Base-by-base conservation (phyloP, 805 yeast species). In the baker's yeast (Saccharomyces cerevisiae) region DNA sequence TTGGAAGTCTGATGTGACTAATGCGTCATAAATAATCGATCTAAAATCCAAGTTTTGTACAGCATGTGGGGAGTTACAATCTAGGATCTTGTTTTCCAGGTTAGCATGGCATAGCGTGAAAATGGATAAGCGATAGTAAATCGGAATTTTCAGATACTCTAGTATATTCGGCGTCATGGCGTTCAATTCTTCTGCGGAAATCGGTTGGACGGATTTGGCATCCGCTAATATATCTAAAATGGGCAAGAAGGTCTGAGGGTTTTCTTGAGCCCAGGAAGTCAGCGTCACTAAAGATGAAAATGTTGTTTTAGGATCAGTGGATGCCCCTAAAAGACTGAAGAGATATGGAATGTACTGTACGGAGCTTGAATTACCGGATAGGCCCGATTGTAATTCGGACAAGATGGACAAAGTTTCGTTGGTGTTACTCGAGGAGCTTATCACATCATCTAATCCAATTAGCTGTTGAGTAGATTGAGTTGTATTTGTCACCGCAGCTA, bases 21-120 rank as follows among this genome's bases (percentile, higher is more conserved):
- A 51, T 49, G 67, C 67, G 21, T 59, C 54, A 58, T 61, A 69
- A 46, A 69, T 60, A 51, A 68, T 67, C 4, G 57, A 51, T 59
- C 69, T 67, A 61, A 69, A 65, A 48, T 67, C 63, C 48, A 70
- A 57, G 50, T 65, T 55, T 60, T 70, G 73, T 22, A 70, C 72
- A 27, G 71, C 67, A 50, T 67, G 70, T 6, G 66, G 49, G 22
- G 55, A 55, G 30, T 61, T 58, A 53, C 72, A 70, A 2, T 55
- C 43, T n/a, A 53, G 50, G 13, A 67, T 55, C 3, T 61, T 51
- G 49, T 63, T 64, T 6, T 59, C 46, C 28, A 55, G 43, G 47
- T 61, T 52, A 22, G 61, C 58, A 28, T 67, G 62, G 57, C 72
- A 69, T 24, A 69, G 54, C 1, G 71, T 60, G 58, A 66, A 66